A percentile compares a stretch with the other conserved stretches of the same genome.
Evolutionary conservation across 257 asterid genomes (phyloP).

Genomic region (Forsythia viridissima): DNA sequence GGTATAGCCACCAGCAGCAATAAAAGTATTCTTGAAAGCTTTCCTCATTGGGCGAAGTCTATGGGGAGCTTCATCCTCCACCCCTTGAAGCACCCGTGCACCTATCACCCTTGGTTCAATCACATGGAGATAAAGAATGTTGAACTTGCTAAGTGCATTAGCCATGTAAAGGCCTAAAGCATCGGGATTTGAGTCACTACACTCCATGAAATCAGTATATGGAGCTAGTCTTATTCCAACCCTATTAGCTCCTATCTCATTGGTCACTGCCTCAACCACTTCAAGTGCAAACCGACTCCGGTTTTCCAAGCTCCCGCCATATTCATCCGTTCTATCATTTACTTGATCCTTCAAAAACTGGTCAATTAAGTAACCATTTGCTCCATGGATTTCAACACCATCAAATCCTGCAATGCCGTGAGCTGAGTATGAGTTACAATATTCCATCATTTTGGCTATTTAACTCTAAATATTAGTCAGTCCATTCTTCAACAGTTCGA

Average conservation of each 20-base stretch:
- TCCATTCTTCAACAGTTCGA: not conserved
- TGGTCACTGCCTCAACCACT: conserved; percentile 29
- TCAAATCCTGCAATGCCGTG: conserved; percentile 36
- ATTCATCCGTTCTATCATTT: conserved; percentile 43
- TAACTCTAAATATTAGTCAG: not conserved
- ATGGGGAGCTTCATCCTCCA: conserved; percentile 27
- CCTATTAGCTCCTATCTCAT: conserved; percentile 40
- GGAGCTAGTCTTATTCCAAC: conserved; percentile 50
- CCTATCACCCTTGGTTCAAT: conserved; percentile 41
- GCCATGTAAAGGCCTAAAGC: conserved; percentile 44
- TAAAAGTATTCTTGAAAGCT: conserved; percentile 50
- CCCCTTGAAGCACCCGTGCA: conserved; percentile 1
- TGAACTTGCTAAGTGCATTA: conserved; percentile 25
- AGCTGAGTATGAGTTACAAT: not conserved
- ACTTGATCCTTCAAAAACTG: conserved; percentile 48
- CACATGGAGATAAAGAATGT: conserved; percentile 46
- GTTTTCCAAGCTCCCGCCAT: conserved; percentile 47
- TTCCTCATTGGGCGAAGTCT: conserved; percentile 43
- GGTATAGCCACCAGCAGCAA: conserved; percentile 44
- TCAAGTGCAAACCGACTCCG: conserved; percentile 42
- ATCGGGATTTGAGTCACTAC: conserved; percentile 32
- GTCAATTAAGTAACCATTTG: conserved; percentile 45
- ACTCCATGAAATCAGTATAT: conserved; percentile 26
- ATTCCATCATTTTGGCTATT: not conserved
- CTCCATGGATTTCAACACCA: conserved; percentile 55